Conservation (phyloP, 495 filamentous ascomycete genomes). For the Penicillium verhagenii region DNA sequence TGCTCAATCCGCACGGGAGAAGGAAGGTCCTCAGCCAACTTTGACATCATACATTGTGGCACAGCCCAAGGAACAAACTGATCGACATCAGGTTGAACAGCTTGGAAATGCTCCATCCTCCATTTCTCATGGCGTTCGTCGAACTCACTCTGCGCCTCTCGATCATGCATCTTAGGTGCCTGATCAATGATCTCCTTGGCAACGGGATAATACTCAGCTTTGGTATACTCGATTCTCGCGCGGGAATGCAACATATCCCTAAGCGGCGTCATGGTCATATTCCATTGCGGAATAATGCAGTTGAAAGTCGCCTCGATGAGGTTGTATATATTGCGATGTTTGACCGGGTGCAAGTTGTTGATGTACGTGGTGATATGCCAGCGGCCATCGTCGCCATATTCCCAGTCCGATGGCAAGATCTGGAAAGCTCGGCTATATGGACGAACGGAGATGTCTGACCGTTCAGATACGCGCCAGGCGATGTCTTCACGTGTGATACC, state of each 20-base stretch:
- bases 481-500: slow-evolving; percentile 36
- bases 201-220: slow-evolving; percentile 32
- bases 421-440: slow-evolving; percentile 38
- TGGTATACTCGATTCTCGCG: slow-evolving; percentile 31
- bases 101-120: slow-evolving; percentile 22
- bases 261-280: slow-evolving; percentile 39
- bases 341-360: slow-evolving; percentile 47
- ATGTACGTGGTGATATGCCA: slow-evolving; percentile 44
- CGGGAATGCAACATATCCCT: slow-evolving; percentile 35
- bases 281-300: slow-evolving; percentile 40
- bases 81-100: slow-evolving; percentile 32
- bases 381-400: slow-evolving; percentile 25
- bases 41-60: slow-evolving; percentile 25
- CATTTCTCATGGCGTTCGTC: slow-evolving; percentile 25
- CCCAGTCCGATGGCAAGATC: slow-evolving; percentile 38
- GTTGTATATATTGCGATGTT: slow-evolving; percentile 32
- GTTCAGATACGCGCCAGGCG: slow-evolving; percentile 40
- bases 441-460: slow-evolving; percentile 27
- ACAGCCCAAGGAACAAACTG: slow-evolving; percentile 35
- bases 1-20: slow-evolving; percentile 23
- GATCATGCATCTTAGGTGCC: slow-evolving; percentile 17
- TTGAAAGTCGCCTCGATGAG: slow-evolving; percentile 45
- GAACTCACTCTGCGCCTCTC: slow-evolving; percentile 27
- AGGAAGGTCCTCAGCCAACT: slow-evolving; percentile 23
- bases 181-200: slow-evolving; percentile 15